phyloP scores from a whole-genome alignment of 306 rosid genomes.

The Ormosia emarginata region DNA sequence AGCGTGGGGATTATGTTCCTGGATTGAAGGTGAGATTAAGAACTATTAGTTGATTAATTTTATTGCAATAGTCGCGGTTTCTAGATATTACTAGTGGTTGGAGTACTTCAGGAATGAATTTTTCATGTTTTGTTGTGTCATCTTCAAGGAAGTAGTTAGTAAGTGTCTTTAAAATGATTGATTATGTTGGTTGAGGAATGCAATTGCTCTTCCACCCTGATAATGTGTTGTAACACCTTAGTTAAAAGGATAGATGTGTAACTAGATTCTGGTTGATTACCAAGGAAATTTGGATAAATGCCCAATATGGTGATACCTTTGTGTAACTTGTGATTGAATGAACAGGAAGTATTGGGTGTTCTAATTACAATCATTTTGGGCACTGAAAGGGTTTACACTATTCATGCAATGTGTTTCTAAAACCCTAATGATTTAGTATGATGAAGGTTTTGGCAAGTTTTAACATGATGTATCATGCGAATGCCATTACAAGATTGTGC shows the following conservation, averaged over 20 bases:
- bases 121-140: background rate
- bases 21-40: slow-evolving; percentile 64
- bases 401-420: background rate
- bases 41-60: background rate
- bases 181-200: background rate
- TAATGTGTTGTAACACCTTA: background rate
- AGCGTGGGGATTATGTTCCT: slow-evolving; percentile 91
- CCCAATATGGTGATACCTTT: background rate
- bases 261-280: background rate
- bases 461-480: background rate
- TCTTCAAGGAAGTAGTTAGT: background rate
- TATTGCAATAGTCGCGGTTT: background rate
- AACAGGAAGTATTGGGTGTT: background rate
- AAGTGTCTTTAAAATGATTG: background rate
- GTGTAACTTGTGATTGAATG: background rate
- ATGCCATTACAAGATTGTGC: background rate
- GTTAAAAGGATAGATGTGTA: background rate
- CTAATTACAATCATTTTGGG: background rate
- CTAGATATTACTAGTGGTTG: background rate
- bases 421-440: background rate
- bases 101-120: background rate
- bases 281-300: background rate
- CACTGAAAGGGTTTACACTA: background rate
- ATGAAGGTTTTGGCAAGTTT: background rate
- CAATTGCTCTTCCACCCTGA: background rate